Conservation (phyloP, 768 basidiomycete species). For the Boletus subcaerulescens region DNA sequence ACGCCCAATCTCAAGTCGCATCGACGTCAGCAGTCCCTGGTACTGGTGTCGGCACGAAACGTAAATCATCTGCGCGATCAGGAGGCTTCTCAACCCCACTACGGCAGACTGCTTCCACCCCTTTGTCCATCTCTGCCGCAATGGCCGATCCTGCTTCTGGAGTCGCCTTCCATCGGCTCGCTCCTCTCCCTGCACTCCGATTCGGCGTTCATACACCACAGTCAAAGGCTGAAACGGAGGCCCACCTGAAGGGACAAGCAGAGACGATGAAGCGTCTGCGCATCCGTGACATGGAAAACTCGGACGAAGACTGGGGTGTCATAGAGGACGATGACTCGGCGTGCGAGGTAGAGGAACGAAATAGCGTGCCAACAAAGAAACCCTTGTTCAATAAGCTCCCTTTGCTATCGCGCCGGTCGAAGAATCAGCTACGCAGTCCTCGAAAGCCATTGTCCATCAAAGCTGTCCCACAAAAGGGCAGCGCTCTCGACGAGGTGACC, state of each 20-base stretch:
- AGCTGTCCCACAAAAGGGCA: slow-evolving; percentile 38
- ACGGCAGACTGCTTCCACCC: slow-evolving; percentile 43
- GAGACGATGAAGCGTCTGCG: slow-evolving; percentile 62
- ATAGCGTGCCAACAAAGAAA: slow-evolving; percentile 29
- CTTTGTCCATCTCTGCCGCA: slow-evolving; percentile 35
- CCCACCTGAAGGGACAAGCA: slow-evolving; percentile 48
- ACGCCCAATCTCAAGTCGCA: slow-evolving; percentile 12
- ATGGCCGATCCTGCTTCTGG: slow-evolving; percentile 33
- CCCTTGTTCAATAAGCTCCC: slow-evolving; percentile 31
- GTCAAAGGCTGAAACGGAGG: slow-evolving; percentile 36
- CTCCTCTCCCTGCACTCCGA: slow-evolving; percentile 32
- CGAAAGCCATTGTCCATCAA: slow-evolving; percentile 24
- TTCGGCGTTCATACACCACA: slow-evolving; percentile 32
- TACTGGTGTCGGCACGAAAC: slow-evolving; percentile 56
- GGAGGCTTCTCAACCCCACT: slow-evolving; percentile 56
- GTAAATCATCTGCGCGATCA: slow-evolving; percentile 51
- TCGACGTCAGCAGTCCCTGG: slow-evolving; percentile 21
- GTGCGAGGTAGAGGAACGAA: slow-evolving; percentile 47
- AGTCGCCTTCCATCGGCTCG: slow-evolving; percentile 34
- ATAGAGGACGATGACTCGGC: slow-evolving; percentile 49
- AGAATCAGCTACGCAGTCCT: slow-evolving; percentile 29
- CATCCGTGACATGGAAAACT: slow-evolving; percentile 52
- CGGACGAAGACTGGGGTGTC: slow-evolving; percentile 43
- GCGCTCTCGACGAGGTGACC: slow-evolving; percentile 53
- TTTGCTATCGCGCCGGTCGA: slow-evolving; percentile 25